These are phyloP conservation scores for Cordyceps militaris DNA, from an alignment of 2,329 filamentous ascomycete genomes.

Conservation along the genomic window DNA sequence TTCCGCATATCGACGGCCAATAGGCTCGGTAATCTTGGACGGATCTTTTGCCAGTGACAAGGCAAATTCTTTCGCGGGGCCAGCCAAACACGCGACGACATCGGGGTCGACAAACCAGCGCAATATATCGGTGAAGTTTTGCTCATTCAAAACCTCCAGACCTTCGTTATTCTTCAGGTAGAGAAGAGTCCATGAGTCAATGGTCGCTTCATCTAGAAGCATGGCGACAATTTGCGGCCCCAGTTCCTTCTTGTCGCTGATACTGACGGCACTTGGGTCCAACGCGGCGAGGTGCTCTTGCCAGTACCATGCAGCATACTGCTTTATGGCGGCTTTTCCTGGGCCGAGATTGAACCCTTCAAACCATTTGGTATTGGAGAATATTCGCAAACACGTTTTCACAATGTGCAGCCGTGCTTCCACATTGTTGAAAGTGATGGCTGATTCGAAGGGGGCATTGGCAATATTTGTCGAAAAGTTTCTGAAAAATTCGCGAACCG, in stretches of 20 bases:
- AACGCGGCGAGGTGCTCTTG: slow-evolving; percentile 34
- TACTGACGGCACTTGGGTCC: slow-evolving; percentile 22
- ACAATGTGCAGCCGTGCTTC: slow-evolving; percentile 31
- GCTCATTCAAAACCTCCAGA: slow-evolving; percentile 34
- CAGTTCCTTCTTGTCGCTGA: slow-evolving; percentile 26
- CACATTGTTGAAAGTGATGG: slow-evolving; percentile 29
- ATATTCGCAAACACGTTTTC: slow-evolving; percentile 32
- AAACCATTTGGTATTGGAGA: slow-evolving; percentile 28
- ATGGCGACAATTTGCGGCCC: slow-evolving; percentile 29
- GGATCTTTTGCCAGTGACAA: slow-evolving; percentile 20
- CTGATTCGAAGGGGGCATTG: slow-evolving; percentile 13
- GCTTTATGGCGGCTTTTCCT: slow-evolving; percentile 26
- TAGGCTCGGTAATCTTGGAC: slow-evolving; percentile 28
- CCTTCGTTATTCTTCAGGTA: slow-evolving; percentile 35
- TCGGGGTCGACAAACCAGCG: slow-evolving; percentile 22
- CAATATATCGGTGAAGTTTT: slow-evolving; percentile 30
- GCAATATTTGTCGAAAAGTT: slow-evolving; percentile 22
- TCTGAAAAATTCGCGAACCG: slow-evolving; percentile 33
- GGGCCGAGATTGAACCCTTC: slow-evolving; percentile 21
- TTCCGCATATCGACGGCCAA: slow-evolving; percentile 31
- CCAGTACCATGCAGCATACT: slow-evolving; percentile 40
- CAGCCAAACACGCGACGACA: not conserved
- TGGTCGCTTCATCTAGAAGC: slow-evolving; percentile 29
- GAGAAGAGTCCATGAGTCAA: slow-evolving; percentile 34
- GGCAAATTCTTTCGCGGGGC: slow-evolving; percentile 24